Base-by-base conservation (phyloP, 371 early-diverging fungal genomes). In the Mucor velutinosus region DNA sequence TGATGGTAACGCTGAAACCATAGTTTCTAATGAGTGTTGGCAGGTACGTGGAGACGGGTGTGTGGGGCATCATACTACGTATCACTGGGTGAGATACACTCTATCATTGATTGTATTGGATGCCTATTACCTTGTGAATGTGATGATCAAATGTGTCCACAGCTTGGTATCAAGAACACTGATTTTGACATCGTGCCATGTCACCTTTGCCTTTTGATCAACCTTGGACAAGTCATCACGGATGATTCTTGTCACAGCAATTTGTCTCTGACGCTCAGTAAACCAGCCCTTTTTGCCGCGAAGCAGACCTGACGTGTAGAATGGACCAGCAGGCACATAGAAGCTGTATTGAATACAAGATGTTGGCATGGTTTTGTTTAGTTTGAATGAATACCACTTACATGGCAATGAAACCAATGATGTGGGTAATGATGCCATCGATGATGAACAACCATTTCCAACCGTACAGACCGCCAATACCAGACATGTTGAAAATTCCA, bases 391-490 rank as follows among this genome's bases (percentile, higher is more conserved):
- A 7, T 35, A 5, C 43, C 4, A n/a, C 51, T 51, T 23, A 51
- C 51, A 79, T 67, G 14, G 80, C 78, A 45, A 78, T 60, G 39
- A 79, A 10, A 0, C 82, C 86, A 49, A 86, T 65, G 8, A 86
- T 32, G 19, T 79, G 76, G 0, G 88, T 88, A 10, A 78, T 72
- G 12, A 84, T 61, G 17, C 88, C 88, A 41, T 85, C 86, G 58
- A 86, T 71, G 25, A 85, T 43, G 49, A 86, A 86, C 4, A 86
- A 61, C 88, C 88, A 88, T 60, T 80, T 78, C 88, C 87, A 86
- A 15, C 89, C 87, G 0, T 79, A 63, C 19, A 87, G 76, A n/a
- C 84, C 87, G n/a, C 67, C 84, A 45, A 82, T 47, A 56, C 89
- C 88, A 10, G 76, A 64, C 70, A 90, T 39, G 15, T 79, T 76